Conservation (phyloP, 2,329 filamentous ascomycete genomes). For the Calonectria crousiana region DNA sequence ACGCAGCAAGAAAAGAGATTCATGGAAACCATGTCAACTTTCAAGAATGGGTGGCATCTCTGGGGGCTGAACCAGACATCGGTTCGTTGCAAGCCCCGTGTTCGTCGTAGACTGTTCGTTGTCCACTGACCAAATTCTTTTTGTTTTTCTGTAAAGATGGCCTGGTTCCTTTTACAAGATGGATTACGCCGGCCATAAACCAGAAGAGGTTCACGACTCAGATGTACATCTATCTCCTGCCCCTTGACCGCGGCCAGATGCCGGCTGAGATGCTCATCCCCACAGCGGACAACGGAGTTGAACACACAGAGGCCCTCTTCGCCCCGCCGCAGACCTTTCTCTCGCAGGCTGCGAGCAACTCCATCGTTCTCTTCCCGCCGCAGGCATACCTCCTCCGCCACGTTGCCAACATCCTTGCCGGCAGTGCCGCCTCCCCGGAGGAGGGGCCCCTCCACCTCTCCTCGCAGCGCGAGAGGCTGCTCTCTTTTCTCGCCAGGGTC, state of each 20-base stretch:
- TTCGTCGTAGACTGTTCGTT: not conserved
- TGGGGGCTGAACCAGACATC: constrained; percentile 73
- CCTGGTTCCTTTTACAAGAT: constrained; percentile 87
- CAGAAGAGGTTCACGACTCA: constrained; percentile 90
- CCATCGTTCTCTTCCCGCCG: constrained; percentile 90
- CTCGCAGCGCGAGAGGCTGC: constrained; percentile 64
- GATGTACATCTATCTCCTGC: constrained; percentile 96
- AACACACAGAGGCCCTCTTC: constrained; percentile 82
- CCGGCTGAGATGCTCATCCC: constrained; percentile 70
- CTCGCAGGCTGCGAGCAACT: constrained; percentile 67
- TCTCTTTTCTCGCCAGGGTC: constrained; percentile 62
- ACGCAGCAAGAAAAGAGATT: constrained; percentile 75
- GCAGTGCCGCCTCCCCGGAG: constrained; percentile 44
- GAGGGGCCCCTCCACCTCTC: constrained; percentile 52
- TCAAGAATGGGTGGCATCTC: constrained; percentile 68
- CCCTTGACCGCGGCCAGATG: constrained; percentile 52
- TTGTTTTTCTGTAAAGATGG: constrained; percentile 63
- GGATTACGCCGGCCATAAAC: constrained; percentile 84
- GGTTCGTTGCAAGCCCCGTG: constrained; percentile 58
- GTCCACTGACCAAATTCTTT: not conserved
- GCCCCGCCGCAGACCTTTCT: constrained; percentile 79
- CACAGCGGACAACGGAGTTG: constrained; percentile 76
- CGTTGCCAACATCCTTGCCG: constrained; percentile 64
- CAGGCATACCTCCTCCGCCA: constrained; percentile 81
- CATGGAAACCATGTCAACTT: constrained; percentile 77